Conservation (phyloP, 2,329 filamentous ascomycete species). For the Ophiostoma sp. region DNA sequence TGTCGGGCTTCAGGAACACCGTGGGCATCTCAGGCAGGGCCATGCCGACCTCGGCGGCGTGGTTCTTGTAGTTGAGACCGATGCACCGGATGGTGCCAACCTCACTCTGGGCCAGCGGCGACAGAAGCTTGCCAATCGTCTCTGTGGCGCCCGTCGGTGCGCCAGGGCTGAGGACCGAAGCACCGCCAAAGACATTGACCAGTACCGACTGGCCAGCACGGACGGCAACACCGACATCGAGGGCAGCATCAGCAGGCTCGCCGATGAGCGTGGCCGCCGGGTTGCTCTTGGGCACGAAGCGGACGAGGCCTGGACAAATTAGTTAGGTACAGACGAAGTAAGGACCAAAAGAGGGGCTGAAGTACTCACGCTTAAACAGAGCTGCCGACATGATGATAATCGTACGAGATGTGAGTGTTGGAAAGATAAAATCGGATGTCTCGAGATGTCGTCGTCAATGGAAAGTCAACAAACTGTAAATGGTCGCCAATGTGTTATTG, state of each 20-base stretch:
- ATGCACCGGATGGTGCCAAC: slow-evolving; percentile 61
- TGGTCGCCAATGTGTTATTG: background rate
- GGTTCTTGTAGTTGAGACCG: slow-evolving; percentile 56
- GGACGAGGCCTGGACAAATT: slow-evolving; percentile 52
- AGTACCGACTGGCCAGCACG: slow-evolving; percentile 57
- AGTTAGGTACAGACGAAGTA: background rate
- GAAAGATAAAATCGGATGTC: background rate
- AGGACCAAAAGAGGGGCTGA: background rate
- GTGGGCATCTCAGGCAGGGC: slow-evolving; percentile 55
- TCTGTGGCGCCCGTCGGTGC: slow-evolving; percentile 49
- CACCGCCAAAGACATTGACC: slow-evolving; percentile 58
- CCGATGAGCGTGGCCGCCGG: slow-evolving; percentile 54
- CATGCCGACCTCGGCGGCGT: slow-evolving; percentile 54
- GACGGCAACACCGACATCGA: slow-evolving; percentile 60
- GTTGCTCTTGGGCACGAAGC: slow-evolving; percentile 56
- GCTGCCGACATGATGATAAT: background rate
- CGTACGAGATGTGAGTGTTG: background rate
- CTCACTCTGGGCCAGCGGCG: slow-evolving; percentile 50
- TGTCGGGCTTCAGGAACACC: slow-evolving; percentile 59
- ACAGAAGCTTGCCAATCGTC: slow-evolving; percentile 51
- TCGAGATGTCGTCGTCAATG: background rate
- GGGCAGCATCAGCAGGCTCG: slow-evolving; percentile 51
- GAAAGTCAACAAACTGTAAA: background rate
- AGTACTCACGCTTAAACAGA: background rate
- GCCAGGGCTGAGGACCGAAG: slow-evolving; percentile 58